Conservation (phyloP, 2,329 filamentous ascomycete species). For the Fusarium coffeatum region DNA sequence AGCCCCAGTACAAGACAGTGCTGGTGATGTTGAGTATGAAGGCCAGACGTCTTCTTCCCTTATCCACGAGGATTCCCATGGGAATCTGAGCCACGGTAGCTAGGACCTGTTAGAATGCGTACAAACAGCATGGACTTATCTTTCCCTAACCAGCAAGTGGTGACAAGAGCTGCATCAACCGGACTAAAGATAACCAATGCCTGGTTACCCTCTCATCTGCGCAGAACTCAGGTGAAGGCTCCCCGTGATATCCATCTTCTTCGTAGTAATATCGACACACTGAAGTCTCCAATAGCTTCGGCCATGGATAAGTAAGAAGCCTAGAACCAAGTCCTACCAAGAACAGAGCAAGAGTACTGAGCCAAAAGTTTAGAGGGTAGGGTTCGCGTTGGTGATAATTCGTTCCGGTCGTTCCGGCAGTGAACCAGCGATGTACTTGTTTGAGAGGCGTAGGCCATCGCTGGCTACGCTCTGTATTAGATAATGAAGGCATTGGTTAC, state of each 20-base stretch:
- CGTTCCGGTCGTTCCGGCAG: background rate
- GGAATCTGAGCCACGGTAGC: constrained; percentile 9
- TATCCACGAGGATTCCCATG: background rate
- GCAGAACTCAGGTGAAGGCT: constrained; percentile 8
- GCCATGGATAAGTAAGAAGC: constrained; percentile 3
- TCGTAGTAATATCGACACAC: constrained; percentile 9
- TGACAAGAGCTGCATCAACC: background rate
- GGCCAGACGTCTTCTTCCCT: background rate
- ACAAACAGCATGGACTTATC: no score
- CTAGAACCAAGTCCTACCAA: background rate
- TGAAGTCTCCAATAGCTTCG: constrained; percentile 2
- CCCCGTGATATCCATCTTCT: background rate
- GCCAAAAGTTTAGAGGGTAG: constrained; percentile 15
- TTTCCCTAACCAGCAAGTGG: background rate
- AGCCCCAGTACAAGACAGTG: constrained; percentile 6
- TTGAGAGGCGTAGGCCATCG: background rate
- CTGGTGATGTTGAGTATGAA: background rate
- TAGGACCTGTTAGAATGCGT: background rate
- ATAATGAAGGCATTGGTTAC: background rate
- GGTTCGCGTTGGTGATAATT: background rate
- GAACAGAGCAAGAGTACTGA: background rate
- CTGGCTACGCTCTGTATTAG: background rate
- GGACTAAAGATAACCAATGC: background rate
- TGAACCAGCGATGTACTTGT: background rate
- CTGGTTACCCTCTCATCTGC: background rate